Evolutionary conservation across 306 rosid genomes (phyloP).

Genomic region (Ammopiptanthus mongolicus): DNA sequence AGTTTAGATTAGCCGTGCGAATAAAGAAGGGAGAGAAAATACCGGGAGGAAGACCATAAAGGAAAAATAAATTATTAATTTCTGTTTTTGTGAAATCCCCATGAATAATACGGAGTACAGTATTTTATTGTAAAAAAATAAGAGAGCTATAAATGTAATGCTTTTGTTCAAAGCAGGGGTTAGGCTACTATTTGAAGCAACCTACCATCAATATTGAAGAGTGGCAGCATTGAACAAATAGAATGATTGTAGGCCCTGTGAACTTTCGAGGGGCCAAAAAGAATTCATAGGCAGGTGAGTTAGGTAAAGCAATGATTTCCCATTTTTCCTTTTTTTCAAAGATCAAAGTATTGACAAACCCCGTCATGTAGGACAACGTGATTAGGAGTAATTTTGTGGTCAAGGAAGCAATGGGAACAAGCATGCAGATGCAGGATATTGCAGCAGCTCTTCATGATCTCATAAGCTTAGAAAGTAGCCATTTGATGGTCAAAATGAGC

Average conservation of each 20-base stretch:
- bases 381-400: slow-evolving; percentile 22
- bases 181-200: slow-evolving; percentile 19
- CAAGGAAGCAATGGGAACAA: slow-evolving; percentile 23
- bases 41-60: not conserved
- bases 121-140: not conserved
- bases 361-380: slow-evolving; percentile 4
- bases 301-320: slow-evolving; percentile 29
- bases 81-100: not conserved
- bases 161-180: slow-evolving; percentile 4
- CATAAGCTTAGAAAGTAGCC: not conserved
- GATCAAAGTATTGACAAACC: not conserved
- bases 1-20: too few species aligned
- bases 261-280: slow-evolving; percentile 1
- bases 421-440: not conserved
- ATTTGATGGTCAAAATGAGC: slow-evolving; percentile 36
- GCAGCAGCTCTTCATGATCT: not conserved
- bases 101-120: not conserved
- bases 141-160: not conserved
- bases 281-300: slow-evolving; percentile 31
- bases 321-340: not conserved
- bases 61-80: not conserved
- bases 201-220: slow-evolving; percentile 5
- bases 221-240: slow-evolving; percentile 7
- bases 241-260: not conserved
- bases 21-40: not conserved